Conservation (phyloP, 2,329 filamentous ascomycete genomes). For the Acrocalymma vagum region DNA sequence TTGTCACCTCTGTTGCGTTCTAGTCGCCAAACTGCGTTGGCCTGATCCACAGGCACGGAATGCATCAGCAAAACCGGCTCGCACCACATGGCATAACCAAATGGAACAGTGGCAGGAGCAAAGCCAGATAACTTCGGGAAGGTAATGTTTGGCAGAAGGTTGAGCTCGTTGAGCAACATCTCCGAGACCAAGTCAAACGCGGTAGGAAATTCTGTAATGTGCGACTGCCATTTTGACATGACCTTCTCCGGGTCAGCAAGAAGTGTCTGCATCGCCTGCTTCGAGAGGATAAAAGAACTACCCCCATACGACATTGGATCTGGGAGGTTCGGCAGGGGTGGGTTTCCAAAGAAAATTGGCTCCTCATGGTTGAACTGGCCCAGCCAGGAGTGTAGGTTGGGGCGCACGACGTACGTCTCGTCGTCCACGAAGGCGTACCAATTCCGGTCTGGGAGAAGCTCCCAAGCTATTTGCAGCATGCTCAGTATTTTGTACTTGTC, state of each 20-base stretch:
- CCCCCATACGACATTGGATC: constrained; percentile 62
- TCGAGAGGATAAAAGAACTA: constrained; percentile 62
- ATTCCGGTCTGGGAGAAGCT: constrained; percentile 55
- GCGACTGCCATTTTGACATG: constrained; percentile 53
- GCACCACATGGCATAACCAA: constrained; percentile 56
- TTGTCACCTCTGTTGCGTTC: constrained; percentile 46
- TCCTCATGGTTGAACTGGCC: constrained; percentile 57
- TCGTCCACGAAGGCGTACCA: constrained; percentile 69
- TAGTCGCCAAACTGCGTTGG: constrained; percentile 55
- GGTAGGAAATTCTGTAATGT: constrained; percentile 58
- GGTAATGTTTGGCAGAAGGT: constrained; percentile 54
- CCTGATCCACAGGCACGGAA: constrained; percentile 54
- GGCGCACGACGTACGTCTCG: constrained; percentile 65
- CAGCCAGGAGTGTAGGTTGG: constrained; percentile 63
- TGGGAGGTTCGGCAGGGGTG: constrained; percentile 34
- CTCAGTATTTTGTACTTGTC: constrained; percentile 52
- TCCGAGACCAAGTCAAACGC: constrained; percentile 61
- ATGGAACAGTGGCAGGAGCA: constrained; percentile 44
- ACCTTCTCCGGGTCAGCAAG: constrained; percentile 51
- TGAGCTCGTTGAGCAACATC: constrained; percentile 54
- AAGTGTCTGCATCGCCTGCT: constrained; percentile 56
- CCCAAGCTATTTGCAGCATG: constrained; percentile 43
- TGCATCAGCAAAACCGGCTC: constrained; percentile 47
- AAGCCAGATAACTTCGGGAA: constrained; percentile 52
- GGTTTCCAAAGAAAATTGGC: constrained; percentile 62